Base-by-base conservation (phyloP, 805 yeast genomes). In the Pichia rugopelliculosa region DNA sequence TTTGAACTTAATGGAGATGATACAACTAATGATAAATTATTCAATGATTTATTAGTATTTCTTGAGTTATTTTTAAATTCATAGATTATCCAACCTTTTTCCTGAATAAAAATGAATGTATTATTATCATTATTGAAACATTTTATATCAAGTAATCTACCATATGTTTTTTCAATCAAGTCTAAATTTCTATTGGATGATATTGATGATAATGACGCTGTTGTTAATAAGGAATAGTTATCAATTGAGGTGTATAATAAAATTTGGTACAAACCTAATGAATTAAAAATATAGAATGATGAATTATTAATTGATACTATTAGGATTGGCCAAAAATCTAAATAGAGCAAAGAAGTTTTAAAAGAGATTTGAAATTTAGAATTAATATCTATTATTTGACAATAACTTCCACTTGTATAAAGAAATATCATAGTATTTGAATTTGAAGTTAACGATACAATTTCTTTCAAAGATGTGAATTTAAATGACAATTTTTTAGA, bases 11-110 rank as follows among this genome's bases (percentile, higher is more conserved):
- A 39, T 3, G 66, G 64, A 4, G 63, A 61, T 2, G 62, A 59
- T 2, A 58, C 48, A 9, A 55, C 22, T 18, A 58, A 54, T 3
- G 24, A 17, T 17, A 51, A 36, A 38, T 45, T 46, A 8, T 59
- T 36, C 10, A 18, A 13, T n/a, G 30, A 33, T 21, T 26, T 23
- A 44, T 42, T 6, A 44, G 48, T 2, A 21, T 21, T 24, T 39
- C 40, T 3, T 46, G 48, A 1, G 39, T 41, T 22, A 41, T 24
- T 12, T 9, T 38, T 15, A 48, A 40, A 39, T 22, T 60, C 51
- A 49, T 62, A 63, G 3, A 62, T 47, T 2, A 53, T 46, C 66
- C 66, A 64, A 13, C 68, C 68, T n/a, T 26, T 25, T 30, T 62
- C 64, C 38, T 64, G 68, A 12, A 56, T 34, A 1, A 61, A 46